Percentiles rank a stretch among this genome's conserved stretches.
Evolutionary conservation across 331 rosid species (phyloP).

Genomic region (Rhamnella rubrinervis): DNA sequence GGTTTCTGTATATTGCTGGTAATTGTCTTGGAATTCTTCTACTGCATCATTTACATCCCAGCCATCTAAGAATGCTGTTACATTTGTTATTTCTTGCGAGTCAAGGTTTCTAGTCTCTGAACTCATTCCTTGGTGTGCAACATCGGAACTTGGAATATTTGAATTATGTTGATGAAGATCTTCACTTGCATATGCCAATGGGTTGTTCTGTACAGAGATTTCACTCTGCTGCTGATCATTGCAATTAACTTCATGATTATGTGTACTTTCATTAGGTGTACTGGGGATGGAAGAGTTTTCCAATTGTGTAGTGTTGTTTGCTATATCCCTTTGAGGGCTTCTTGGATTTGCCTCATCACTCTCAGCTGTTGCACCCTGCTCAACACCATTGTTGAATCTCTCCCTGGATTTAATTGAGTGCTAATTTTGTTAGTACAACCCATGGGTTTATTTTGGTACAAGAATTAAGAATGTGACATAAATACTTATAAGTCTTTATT

Average conservation of each 20-base stretch:
- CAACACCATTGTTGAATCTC: constrained; percentile 39
- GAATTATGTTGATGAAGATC: constrained; percentile 13
- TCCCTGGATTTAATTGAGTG: constrained; percentile 43
- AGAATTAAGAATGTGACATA: too few species aligned
- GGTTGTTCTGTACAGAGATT: background rate
- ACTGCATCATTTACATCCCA: constrained; percentile 38
- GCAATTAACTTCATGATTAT: background rate
- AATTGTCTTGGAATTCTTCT: constrained; percentile 35
- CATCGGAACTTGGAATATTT: constrained; percentile 24
- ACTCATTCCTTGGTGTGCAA: constrained; percentile 26
- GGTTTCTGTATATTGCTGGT: constrained; percentile 30
- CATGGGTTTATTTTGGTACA: too few species aligned
- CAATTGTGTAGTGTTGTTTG: background rate
- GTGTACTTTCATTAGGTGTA: constrained; percentile 1
- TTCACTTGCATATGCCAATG: constrained; percentile 4
- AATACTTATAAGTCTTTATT: too few species aligned
- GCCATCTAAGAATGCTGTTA: constrained; percentile 26
- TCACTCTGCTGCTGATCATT: constrained; percentile 1
- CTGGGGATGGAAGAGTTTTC: constrained; percentile 18
- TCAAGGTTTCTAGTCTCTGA: constrained; percentile 21
- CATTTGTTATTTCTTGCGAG: constrained; percentile 27
- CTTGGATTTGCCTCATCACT: constrained; percentile 24
- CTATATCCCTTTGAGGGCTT: constrained; percentile 15
- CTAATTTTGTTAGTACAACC: background rate
- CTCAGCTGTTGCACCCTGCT: constrained; percentile 21